Evolutionary conservation across 495 filamentous ascomycete genomes (phyloP).

Genomic region (Rhypophila decipiens): DNA sequence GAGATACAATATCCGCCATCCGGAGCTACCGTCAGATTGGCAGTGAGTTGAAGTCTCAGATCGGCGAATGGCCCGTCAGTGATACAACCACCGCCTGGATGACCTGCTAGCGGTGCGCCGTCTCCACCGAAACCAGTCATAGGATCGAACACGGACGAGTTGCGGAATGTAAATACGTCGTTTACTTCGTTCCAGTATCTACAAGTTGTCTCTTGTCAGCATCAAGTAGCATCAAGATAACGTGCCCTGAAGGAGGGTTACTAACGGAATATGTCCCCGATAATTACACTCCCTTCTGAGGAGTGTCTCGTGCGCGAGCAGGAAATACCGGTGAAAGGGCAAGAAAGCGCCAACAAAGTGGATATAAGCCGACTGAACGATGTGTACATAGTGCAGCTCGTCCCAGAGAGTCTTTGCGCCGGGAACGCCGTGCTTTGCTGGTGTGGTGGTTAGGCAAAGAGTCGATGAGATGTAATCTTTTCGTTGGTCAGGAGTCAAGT

Average conservation of each 20-base stretch:
- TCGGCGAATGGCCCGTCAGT: conserved; percentile 37
- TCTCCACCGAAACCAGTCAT: conserved; percentile 38
- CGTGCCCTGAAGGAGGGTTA: too few species aligned
- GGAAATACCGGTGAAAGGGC: conserved; percentile 46
- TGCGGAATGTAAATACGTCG: conserved; percentile 33
- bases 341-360: conserved; percentile 36
- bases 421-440: conserved; percentile 20
- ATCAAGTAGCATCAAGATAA: too few species aligned
- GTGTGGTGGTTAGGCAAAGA: conserved; percentile 35
- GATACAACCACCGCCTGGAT: conserved; percentile 28
- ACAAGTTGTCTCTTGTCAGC: too few species aligned
- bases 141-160: conserved; percentile 26
- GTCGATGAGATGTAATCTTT: conserved; percentile 38
- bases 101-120: conserved; percentile 26
- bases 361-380: conserved; percentile 22
- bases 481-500: conserved; percentile 32
- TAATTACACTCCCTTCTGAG: conserved; percentile 42
- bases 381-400: conserved; percentile 36
- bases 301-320: conserved; percentile 36
- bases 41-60: conserved; percentile 31
- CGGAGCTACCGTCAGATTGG: conserved; percentile 8
- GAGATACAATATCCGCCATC: conserved; percentile 28
- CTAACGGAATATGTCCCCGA: conserved; percentile 36
- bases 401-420: conserved; percentile 36
- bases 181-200: conserved; percentile 43